phyloP scores from a whole-genome alignment of 192 early-diverging fungal species.

The Phycomyces nitens region DNA sequence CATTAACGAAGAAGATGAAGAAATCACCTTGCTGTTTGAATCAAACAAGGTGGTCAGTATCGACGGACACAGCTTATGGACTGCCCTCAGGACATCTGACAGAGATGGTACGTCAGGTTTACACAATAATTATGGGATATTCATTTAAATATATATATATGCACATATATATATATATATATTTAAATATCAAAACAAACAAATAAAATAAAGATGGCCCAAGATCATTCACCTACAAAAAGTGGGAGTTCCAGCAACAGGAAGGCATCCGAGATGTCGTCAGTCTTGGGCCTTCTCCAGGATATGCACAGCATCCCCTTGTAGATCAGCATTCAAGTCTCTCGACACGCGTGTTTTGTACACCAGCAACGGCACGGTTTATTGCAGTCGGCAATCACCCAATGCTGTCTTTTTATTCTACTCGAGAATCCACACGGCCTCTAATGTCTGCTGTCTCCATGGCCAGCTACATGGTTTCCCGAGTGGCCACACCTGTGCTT shows the following conservation, averaged over 20 bases:
- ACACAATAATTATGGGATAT: no score
- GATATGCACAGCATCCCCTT: not conserved
- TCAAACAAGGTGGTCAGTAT: conserved; percentile 51
- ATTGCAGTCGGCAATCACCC: conserved; percentile 55
- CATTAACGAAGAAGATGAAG: conserved; percentile 45
- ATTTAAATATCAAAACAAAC: not conserved
- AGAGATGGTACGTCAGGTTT: conserved; percentile 32
- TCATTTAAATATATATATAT: no score
- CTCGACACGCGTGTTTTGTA: conserved; percentile 4
- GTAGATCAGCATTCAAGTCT: not conserved
- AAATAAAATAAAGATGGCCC: not conserved
- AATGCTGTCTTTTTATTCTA: conserved; percentile 54
- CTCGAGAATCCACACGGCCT: conserved; percentile 43
- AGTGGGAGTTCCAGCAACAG: conserved; percentile 49
- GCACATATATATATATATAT: not conserved
- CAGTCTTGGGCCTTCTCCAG: conserved; percentile 36
- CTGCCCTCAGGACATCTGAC: conserved; percentile 46
- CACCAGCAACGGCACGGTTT: conserved; percentile 41
- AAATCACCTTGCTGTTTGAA: conserved; percentile 51
- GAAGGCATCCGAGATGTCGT: conserved; percentile 42
- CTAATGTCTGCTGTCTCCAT: conserved; percentile 49
- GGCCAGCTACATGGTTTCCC: conserved; percentile 46
- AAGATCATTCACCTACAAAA: conserved; percentile 47
- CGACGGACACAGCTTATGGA: conserved; percentile 54
- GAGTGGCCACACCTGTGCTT: conserved; percentile 56